Percentiles rank a stretch among this genome's conserved stretches.
These are phyloP conservation scores for Ascomycota sp. DNA, from an alignment of 2,329 filamentous ascomycete species.

Conservation along the genomic window DNA sequence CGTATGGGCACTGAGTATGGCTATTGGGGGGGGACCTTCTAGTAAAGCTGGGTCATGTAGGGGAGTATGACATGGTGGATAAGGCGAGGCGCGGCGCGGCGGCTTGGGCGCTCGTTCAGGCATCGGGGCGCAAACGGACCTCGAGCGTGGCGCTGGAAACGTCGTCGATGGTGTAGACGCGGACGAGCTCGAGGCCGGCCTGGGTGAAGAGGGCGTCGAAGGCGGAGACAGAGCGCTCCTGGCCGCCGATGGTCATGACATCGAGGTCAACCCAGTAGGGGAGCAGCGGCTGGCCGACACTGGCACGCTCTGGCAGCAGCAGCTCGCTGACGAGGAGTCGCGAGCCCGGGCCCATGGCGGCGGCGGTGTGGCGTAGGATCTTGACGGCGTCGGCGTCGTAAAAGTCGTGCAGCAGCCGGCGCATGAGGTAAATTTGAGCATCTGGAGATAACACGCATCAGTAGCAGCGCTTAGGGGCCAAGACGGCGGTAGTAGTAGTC, in stretches of 20 bases:
- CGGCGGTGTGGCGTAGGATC: conserved; percentile 7
- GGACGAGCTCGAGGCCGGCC: conserved; percentile 9
- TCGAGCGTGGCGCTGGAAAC: conserved; percentile 9
- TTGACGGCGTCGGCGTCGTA: conserved; percentile 7
- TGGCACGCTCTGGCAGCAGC: conserved; percentile 9
- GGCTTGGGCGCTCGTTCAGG: no score
- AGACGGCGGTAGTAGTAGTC: neutral
- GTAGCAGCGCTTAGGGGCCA: conserved; percentile 2
- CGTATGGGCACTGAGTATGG: no score
- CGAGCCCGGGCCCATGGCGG: conserved; percentile 8
- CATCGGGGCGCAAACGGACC: conserved; percentile 3
- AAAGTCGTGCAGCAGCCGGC: conserved; percentile 10
- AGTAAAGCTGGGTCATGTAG: no score
- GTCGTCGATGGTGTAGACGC: conserved; percentile 6
- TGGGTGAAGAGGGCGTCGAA: conserved; percentile 8
- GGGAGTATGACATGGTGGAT: no score
- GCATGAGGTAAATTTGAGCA: conserved; percentile 10
- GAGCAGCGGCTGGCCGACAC: conserved; percentile 5
- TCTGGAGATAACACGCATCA: neutral
- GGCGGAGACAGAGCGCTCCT: conserved; percentile 9
- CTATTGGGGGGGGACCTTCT: no score
- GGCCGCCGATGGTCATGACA: conserved; percentile 8
- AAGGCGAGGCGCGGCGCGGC: no score
- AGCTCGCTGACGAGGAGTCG: conserved; percentile 12
- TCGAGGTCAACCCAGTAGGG: conserved; percentile 9